Conservation (phyloP, 352 stramenopile species). For the Pythium apleroticum region DNA sequence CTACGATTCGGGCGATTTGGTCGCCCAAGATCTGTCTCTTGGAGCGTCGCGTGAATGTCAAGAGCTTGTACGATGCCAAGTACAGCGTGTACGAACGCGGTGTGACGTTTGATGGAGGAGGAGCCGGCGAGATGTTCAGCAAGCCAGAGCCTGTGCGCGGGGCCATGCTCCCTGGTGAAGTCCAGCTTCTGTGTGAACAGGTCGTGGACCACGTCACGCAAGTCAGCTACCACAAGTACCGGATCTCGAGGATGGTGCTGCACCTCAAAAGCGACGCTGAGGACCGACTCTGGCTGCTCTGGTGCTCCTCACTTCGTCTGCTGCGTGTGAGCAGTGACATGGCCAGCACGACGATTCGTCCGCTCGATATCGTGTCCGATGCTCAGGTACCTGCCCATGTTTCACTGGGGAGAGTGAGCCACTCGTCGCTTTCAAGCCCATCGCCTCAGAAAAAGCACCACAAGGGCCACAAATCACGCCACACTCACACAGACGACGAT, state of each 20-base stretch:
- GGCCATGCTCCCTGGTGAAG: slow-evolving; percentile 84
- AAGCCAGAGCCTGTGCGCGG: slow-evolving; percentile 88
- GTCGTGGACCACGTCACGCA: slow-evolving; percentile 93
- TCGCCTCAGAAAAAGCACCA: background rate
- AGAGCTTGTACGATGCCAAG: slow-evolving; percentile 88
- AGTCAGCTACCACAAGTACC: slow-evolving; percentile 90
- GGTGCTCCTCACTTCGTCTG: slow-evolving; percentile 91
- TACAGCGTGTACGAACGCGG: slow-evolving; percentile 93
- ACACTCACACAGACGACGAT: slow-evolving; percentile 7
- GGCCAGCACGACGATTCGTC: slow-evolving; percentile 24
- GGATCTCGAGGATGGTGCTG: slow-evolving; percentile 93
- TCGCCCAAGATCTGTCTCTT: slow-evolving; percentile 95
- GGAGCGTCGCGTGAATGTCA: slow-evolving; percentile 90
- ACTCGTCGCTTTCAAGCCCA: slow-evolving; percentile 2
- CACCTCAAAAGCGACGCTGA: slow-evolving; percentile 95
- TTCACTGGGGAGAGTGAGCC: slow-evolving; percentile 28
- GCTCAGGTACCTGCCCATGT: slow-evolving; percentile 64
- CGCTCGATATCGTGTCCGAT: slow-evolving; percentile 61
- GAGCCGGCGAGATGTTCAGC: slow-evolving; percentile 79
- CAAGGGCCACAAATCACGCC: background rate
- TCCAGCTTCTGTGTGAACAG: slow-evolving; percentile 92
- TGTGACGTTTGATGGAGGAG: slow-evolving; percentile 93
- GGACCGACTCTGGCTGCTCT: slow-evolving; percentile 94
- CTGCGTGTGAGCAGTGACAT: slow-evolving; percentile 30
- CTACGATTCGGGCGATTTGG: slow-evolving; percentile 92